Conservation (phyloP, 1,139 yeast genomes). For the Hyphopichia fennica region DNA sequence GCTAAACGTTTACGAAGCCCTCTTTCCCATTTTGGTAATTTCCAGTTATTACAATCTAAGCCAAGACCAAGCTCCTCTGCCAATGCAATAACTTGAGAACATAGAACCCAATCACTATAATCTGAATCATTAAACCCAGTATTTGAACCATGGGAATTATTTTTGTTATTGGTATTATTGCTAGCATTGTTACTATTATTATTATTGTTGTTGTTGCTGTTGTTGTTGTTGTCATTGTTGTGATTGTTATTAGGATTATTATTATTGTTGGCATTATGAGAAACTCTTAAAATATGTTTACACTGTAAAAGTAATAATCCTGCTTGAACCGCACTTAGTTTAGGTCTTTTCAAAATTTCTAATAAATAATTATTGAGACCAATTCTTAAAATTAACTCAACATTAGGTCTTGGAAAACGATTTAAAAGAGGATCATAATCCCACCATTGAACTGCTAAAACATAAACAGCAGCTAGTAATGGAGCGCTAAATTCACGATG, state of each 20-base stretch:
- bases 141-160: not conserved
- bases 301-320: constrained; percentile 71
- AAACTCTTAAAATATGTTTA: constrained; percentile 38
- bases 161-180: constrained; percentile 1
- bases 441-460: constrained; percentile 81
- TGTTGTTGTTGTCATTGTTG: constrained; percentile 1
- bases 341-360: constrained; percentile 71
- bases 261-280: constrained; percentile 9
- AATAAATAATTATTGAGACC: constrained; percentile 63
- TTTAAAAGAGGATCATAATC: constrained; percentile 72
- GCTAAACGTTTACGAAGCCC: constrained; percentile 81
- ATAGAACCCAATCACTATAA: constrained; percentile 77
- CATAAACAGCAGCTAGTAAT: constrained; percentile 71
- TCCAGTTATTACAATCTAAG: constrained; percentile 83
- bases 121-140: constrained; percentile 36
- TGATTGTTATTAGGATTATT: constrained; percentile 7
- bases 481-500: constrained; percentile 81
- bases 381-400: constrained; percentile 42
- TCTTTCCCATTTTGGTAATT: constrained; percentile 89
- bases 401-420: constrained; percentile 65
- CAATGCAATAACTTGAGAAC: constrained; percentile 82
- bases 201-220: too few relatives aligned
- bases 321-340: constrained; percentile 78
- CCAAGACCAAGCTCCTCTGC: constrained; percentile 88
- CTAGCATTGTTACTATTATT: not conserved